Conservation (phyloP, 1,284 basidiomycete genomes). For the Malassezia yamatoensis region DNA sequence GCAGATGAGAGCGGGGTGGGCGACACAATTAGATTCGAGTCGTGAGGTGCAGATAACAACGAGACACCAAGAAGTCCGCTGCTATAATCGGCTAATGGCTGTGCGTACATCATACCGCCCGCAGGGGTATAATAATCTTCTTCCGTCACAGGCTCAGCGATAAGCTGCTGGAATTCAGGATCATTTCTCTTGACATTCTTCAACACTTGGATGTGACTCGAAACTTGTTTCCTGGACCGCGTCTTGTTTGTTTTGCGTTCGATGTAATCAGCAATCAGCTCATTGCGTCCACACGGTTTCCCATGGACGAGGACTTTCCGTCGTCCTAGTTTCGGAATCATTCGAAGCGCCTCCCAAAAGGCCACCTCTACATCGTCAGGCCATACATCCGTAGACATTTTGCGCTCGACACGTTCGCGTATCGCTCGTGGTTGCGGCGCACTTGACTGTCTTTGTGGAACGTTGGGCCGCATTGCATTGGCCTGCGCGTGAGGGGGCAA, state of each 20-base stretch:
- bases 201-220: slow-evolving; percentile 48
- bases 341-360: slow-evolving; percentile 49
- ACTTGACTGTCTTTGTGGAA: slow-evolving; percentile 14
- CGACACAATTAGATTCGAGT: neutral
- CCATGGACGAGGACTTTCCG: slow-evolving; percentile 52
- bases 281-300: slow-evolving; percentile 53
- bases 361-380: slow-evolving; percentile 50
- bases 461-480: neutral
- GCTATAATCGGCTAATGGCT: slow-evolving; percentile 42
- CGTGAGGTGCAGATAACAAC: neutral
- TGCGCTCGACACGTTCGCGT: slow-evolving; percentile 21
- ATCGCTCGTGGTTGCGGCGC: slow-evolving; percentile 12
- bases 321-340: slow-evolving; percentile 51
- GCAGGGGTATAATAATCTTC: slow-evolving; percentile 48
- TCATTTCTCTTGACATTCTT: slow-evolving; percentile 48
- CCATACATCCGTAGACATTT: slow-evolving; percentile 49
- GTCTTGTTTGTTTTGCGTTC: slow-evolving; percentile 49
- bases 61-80: slow-evolving; percentile 34
- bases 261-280: slow-evolving; percentile 53
- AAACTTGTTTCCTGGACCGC: slow-evolving; percentile 47
- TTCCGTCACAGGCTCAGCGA: slow-evolving; percentile 41
- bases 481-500: neutral
- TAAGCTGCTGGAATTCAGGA: slow-evolving; percentile 45
- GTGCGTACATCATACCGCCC: slow-evolving; percentile 47
- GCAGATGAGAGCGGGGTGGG: slow-evolving; percentile 33